A percentile compares a stretch with the other conserved stretches of the same genome.
Evolutionary conservation across 306 rosid species (phyloP).

Genomic region (Rubus parviflorus): DNA sequence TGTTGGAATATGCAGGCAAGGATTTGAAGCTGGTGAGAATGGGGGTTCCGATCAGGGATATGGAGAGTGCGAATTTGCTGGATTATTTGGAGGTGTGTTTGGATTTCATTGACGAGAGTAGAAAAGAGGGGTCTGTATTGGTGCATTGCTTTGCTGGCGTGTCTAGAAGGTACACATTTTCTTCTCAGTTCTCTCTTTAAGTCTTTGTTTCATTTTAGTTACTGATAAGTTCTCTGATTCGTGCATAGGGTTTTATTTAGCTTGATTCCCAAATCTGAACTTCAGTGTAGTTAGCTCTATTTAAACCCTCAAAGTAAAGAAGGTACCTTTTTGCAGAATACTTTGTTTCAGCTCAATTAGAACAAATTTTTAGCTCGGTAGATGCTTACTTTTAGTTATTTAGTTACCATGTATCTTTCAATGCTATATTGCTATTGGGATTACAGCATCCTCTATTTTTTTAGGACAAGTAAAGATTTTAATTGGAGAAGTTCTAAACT

Average conservation of each 20-base stretch:
- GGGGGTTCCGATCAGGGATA: conserved; percentile 87
- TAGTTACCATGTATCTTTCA: too few species aligned
- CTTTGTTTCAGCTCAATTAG: too few species aligned
- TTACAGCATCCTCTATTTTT: neutral
- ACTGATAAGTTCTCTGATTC: neutral
- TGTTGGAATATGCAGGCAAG: conserved; percentile 74
- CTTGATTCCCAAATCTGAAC: too few species aligned
- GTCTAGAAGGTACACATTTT: conserved; percentile 72
- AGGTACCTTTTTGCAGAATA: too few species aligned
- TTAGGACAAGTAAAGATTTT: too few species aligned
- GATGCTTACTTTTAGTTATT: too few species aligned
- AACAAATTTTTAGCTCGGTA: too few species aligned
- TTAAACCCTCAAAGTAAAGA: too few species aligned
- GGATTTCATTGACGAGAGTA: conserved; percentile 69
- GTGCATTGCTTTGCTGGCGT: conserved; percentile 98
- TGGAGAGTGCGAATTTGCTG: conserved; percentile 70
- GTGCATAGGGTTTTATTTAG: too few species aligned
- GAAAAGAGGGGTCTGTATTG: conserved; percentile 81
- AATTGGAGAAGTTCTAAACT: neutral
- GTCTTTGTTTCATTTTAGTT: neutral
- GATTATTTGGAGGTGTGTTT: conserved; percentile 82
- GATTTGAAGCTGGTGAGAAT: conserved; percentile 78
- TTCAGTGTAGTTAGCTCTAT: neutral
- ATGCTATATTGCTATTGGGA: neutral
- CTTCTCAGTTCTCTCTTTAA: neutral